Percentiles rank a stretch among this genome's conserved stretches.
These are phyloP conservation scores for Apophysomyces elegans DNA, from an alignment of 371 early-diverging fungal species.

Conservation along the genomic window DNA sequence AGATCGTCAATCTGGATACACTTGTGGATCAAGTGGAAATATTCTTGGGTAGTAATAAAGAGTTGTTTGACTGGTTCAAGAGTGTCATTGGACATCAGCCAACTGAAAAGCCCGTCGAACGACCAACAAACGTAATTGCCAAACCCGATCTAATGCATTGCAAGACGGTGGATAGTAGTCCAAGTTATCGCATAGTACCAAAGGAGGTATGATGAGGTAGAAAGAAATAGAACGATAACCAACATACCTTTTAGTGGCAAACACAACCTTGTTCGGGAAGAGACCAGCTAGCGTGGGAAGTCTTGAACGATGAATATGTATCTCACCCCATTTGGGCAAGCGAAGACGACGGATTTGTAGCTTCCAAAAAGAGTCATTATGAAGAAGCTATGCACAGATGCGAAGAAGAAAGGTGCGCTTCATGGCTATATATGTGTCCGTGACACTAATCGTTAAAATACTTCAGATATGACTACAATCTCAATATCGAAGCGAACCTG, in stretches of 20 bases:
- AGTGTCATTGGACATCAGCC: slow-evolving; percentile 91
- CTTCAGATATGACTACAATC: slow-evolving; percentile 84
- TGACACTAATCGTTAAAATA: slow-evolving; percentile 38
- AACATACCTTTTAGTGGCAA: slow-evolving; percentile 45
- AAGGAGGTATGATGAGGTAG: slow-evolving; percentile 51
- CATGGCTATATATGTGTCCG: slow-evolving; percentile 82
- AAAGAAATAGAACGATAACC: slow-evolving; percentile 13
- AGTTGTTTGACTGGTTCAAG: slow-evolving; percentile 95
- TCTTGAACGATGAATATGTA: slow-evolving; percentile 95
- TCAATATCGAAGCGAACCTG: slow-evolving; percentile 94
- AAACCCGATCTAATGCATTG: slow-evolving; percentile 68
- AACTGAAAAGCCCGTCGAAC: slow-evolving; percentile 54
- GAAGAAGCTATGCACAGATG: slow-evolving; percentile 96
- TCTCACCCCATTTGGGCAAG: slow-evolving; percentile 95
- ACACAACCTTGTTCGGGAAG: slow-evolving; percentile 82
- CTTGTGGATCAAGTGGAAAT: slow-evolving; percentile 83
- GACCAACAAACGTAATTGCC: slow-evolving; percentile 35
- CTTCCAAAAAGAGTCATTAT: slow-evolving; percentile 91
- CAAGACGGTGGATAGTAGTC: slow-evolving; percentile 55
- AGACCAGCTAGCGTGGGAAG: slow-evolving; percentile 89
- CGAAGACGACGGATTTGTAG: slow-evolving; percentile 94
- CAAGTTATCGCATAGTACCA: slow-evolving; percentile 79
- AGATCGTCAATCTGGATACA: slow-evolving; percentile 85
- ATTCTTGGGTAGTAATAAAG: slow-evolving; percentile 78
- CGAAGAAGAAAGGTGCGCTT: slow-evolving; percentile 89